Conservation (phyloP, 2,329 filamentous ascomycete species). For the Claviceps africana region DNA sequence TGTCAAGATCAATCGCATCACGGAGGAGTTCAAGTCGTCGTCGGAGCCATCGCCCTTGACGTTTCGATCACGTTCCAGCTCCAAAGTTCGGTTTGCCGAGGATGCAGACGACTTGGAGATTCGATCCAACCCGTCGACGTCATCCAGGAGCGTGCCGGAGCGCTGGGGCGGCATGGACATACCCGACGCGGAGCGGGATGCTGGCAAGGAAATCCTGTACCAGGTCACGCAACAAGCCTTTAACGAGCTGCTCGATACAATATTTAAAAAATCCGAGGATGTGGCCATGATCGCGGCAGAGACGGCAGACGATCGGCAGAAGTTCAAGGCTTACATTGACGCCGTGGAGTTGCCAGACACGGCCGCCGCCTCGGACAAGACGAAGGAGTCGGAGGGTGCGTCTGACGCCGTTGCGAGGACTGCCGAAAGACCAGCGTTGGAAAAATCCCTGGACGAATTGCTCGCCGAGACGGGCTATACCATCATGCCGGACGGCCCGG, state of each 20-base stretch:
- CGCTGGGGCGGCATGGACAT: constrained; percentile 68
- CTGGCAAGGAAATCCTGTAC: constrained; percentile 78
- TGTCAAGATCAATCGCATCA: constrained; percentile 15
- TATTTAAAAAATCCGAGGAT: constrained; percentile 75
- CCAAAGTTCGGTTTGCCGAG: constrained; percentile 65
- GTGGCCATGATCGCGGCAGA: constrained; percentile 53
- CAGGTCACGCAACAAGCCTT: constrained; percentile 81
- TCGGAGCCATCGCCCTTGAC: constrained; percentile 17
- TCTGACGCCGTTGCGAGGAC: background rate
- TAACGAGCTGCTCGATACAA: constrained; percentile 76
- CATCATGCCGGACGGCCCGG: constrained; percentile 18
- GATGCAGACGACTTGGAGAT: constrained; percentile 56
- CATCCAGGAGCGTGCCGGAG: constrained; percentile 57
- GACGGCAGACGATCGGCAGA: constrained; percentile 47
- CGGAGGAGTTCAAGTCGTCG: constrained; percentile 29
- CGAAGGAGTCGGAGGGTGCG: background rate
- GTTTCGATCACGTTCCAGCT: constrained; percentile 51
- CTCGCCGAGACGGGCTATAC: constrained; percentile 31
- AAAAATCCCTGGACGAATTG: constrained; percentile 22
- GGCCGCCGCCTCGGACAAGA: background rate
- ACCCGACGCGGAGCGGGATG: constrained; percentile 65
- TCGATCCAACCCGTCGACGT: constrained; percentile 57
- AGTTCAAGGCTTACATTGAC: constrained; percentile 35
- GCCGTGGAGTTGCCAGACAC: constrained; percentile 21
- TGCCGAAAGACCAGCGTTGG: background rate